A percentile compares a stretch with the other conserved stretches of the same genome.
phyloP scores from a whole-genome alignment of 176 grass and related monocot species.

The Calamus simplicifolius region DNA sequence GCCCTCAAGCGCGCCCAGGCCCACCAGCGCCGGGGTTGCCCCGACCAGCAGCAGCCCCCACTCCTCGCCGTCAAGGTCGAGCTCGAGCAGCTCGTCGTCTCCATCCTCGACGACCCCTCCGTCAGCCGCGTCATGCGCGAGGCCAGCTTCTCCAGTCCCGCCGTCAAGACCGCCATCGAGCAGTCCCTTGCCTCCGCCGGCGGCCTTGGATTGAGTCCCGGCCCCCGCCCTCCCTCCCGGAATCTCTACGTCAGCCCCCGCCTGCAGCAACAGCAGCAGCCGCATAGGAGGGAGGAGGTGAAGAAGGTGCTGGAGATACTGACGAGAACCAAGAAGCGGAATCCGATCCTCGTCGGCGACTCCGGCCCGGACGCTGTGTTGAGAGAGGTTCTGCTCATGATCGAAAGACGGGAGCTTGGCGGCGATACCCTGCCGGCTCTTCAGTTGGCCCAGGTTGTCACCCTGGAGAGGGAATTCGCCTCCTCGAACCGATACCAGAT shows the following conservation, averaged over 20 bases:
- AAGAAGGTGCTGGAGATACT: constrained; percentile 54
- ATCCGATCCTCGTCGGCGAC: constrained; percentile 73
- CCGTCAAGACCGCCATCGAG: constrained; percentile 47
- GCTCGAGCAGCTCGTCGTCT: constrained; percentile 54
- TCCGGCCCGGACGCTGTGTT: constrained; percentile 50
- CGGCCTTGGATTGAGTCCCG: background rate
- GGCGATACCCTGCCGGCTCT: background rate
- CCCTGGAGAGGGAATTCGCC: constrained; percentile 25
- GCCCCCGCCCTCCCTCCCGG: too few relatives aligned
- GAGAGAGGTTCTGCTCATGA: constrained; percentile 42
- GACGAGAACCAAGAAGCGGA: constrained; percentile 39
- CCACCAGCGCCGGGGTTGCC: constrained; percentile 57
- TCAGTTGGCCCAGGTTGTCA: constrained; percentile 25
- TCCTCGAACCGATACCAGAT: constrained; percentile 28
- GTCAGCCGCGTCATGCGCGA: constrained; percentile 93
- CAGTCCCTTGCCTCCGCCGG: constrained; percentile 7
- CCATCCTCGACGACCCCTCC: constrained; percentile 88
- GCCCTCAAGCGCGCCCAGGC: constrained; percentile 86
- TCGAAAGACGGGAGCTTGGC: constrained; percentile 47
- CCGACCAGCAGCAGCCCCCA: constrained; percentile 30
- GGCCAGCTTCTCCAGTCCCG: constrained; percentile 68
- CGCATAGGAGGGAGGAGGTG: constrained; percentile 41
- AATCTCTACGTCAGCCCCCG: constrained; percentile 28
- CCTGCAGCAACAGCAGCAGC: constrained; percentile 20
- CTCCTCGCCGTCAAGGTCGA: constrained; percentile 45